Evolutionary conservation across 257 asterid species (phyloP).

Genomic region (Ilex asprella): DNA sequence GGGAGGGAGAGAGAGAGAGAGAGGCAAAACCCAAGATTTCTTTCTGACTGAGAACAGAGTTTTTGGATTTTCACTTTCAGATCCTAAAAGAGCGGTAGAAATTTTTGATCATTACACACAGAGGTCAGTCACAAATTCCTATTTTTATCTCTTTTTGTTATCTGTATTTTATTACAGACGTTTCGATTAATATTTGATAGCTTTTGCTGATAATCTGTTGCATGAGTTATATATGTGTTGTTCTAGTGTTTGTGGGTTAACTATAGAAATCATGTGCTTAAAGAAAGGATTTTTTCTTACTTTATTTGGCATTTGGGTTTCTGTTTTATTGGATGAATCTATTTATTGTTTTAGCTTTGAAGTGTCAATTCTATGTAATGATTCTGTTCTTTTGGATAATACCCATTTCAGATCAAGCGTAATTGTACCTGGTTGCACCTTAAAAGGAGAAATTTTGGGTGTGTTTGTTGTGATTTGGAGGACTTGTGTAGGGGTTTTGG

Average conservation of each 20-base stretch:
- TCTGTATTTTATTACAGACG: too few species aligned
- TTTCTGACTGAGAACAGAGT: conserved; percentile 25
- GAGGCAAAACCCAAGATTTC: conserved; percentile 31
- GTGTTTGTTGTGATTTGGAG: background rate
- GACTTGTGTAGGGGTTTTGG: conserved; percentile 8
- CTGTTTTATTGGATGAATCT: conserved; percentile 32
- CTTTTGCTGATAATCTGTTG: background rate
- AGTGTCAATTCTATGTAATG: conserved; percentile 1
- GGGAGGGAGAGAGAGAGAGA: conserved; percentile 2
- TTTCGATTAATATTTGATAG: too few species aligned
- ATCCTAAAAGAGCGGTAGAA: conserved; percentile 9
- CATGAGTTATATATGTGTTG: too few species aligned
- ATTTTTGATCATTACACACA: conserved; percentile 9
- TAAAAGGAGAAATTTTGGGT: conserved; percentile 6
- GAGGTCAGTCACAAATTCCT: conserved; percentile 23
- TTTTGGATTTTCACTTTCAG: conserved; percentile 16
- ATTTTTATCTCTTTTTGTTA: background rate
- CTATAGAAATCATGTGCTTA: background rate
- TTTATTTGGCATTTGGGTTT: conserved; percentile 15
- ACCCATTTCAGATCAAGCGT: conserved; percentile 30
- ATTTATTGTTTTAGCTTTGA: background rate
- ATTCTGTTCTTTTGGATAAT: conserved; percentile 5
- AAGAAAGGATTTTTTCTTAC: conserved; percentile 11
- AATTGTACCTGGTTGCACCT: conserved; percentile 9
- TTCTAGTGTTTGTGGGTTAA: too few species aligned